These are phyloP conservation scores for Lipomyces yamanashiensis DNA, from an alignment of 805 yeast species.

Conservation along the genomic window DNA sequence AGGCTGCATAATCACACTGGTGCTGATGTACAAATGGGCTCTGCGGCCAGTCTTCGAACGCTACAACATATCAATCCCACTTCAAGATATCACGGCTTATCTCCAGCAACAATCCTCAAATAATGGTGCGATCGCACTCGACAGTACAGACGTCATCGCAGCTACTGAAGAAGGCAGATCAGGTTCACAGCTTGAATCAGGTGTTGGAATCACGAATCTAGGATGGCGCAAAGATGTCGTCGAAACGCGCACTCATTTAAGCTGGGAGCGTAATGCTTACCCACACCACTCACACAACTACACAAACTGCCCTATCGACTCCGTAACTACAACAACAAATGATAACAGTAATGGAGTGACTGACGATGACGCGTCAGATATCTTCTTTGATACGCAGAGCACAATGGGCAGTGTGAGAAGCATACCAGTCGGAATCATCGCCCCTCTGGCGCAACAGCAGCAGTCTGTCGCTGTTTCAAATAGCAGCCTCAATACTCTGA, in stretches of 20 bases:
- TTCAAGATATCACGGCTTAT: constrained; percentile 27
- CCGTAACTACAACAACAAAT: not conserved
- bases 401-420: not conserved
- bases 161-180: not conserved
- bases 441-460: not conserved
- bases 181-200: constrained; percentile 22
- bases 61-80: constrained; percentile 31
- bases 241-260: constrained; percentile 20
- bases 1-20: constrained; percentile 12
- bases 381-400: constrained; percentile 4
- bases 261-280: constrained; percentile 16
- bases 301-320: no score
- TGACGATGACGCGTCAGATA: constrained; percentile 11
- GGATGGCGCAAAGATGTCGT: constrained; percentile 16
- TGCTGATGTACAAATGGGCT: constrained; percentile 34
- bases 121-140: not conserved
- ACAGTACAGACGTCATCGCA: not conserved
- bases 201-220: constrained; percentile 23
- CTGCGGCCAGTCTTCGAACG: constrained; percentile 28
- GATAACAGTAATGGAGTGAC: not conserved
- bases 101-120: constrained; percentile 7
- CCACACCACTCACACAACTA: not conserved
- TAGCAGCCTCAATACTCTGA: not conserved
- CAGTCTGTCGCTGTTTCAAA: no score
- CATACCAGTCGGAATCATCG: not conserved